Evolutionary conservation across 2,329 filamentous ascomycete species (phyloP).

Genomic region (Daldinia sp.): DNA sequence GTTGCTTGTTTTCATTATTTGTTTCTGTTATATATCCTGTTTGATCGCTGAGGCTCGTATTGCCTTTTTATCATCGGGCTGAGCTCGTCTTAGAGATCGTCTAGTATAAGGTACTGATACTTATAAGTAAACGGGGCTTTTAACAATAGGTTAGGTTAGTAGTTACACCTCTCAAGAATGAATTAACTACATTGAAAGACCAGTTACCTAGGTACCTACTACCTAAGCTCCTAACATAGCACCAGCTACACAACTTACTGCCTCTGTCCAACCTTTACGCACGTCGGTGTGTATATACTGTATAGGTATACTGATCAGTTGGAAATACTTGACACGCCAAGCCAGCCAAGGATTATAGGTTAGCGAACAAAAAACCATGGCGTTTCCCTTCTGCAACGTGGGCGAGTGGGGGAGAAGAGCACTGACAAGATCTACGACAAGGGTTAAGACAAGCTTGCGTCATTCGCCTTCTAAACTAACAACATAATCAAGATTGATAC

Average conservation of each 20-base stretch:
- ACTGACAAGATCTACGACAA: conserved; percentile 36
- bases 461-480: conserved; percentile 26
- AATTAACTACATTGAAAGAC: not conserved
- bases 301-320: no score
- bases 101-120: no score
- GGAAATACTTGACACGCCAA: not conserved
- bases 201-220: not conserved
- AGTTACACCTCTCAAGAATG: not conserved
- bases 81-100: not conserved
- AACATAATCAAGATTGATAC: conserved; percentile 22
- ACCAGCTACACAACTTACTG: not conserved
- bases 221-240: not conserved
- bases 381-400: conserved; percentile 16
- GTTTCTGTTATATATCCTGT: conserved; percentile 12
- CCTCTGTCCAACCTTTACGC: no score
- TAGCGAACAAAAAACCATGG: conserved; percentile 31
- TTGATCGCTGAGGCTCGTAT: conserved; percentile 4
- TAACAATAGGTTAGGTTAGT: not conserved
- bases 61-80: not conserved
- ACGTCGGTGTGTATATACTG: no score
- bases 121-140: not conserved
- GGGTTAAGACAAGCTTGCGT: conserved; percentile 33
- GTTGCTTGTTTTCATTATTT: conserved; percentile 18
- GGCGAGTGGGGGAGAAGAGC: conserved; percentile 28
- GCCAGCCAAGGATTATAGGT: conserved; percentile 21